Evolutionary conservation across 2,329 filamentous ascomycete genomes (phyloP).

Genomic region (Ophiostoma sp.): DNA sequence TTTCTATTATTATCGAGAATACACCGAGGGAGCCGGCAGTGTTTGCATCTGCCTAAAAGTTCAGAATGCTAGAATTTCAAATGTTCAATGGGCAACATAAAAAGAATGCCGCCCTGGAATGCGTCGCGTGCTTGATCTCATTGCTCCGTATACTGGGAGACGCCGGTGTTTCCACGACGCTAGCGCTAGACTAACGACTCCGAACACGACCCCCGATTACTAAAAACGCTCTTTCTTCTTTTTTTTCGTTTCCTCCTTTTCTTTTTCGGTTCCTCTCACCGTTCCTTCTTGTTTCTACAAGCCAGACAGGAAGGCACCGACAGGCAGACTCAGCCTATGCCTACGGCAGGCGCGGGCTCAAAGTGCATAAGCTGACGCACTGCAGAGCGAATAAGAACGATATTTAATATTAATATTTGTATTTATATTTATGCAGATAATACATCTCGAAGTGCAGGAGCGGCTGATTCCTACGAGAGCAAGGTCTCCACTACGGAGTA

Average conservation of each 20-base stretch:
- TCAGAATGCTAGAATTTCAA: background rate
- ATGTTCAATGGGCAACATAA: background rate
- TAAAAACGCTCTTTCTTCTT: conserved; percentile 18
- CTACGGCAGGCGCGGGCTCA: background rate
- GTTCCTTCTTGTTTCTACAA: background rate
- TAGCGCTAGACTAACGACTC: conserved; percentile 17
- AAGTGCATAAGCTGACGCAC: background rate
- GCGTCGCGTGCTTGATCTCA: conserved; percentile 12
- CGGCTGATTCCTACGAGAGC: background rate
- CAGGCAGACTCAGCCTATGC: background rate
- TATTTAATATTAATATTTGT: too few species aligned
- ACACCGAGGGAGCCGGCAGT: conserved; percentile 12
- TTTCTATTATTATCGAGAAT: background rate
- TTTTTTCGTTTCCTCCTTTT: background rate
- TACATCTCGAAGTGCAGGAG: background rate
- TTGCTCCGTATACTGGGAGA: background rate
- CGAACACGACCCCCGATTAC: conserved; percentile 12
- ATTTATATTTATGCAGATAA: background rate
- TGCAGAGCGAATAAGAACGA: background rate
- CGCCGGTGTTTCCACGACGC: conserved; percentile 16
- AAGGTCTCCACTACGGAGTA: conserved; percentile 10
- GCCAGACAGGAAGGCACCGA: background rate
- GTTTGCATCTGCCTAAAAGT: background rate
- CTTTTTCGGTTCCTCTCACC: background rate
- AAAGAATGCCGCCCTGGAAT: conserved; percentile 1